Evolutionary conservation across 75 land plant species (phyloP).

Genomic region (Sequoiadendron giganteum): DNA sequence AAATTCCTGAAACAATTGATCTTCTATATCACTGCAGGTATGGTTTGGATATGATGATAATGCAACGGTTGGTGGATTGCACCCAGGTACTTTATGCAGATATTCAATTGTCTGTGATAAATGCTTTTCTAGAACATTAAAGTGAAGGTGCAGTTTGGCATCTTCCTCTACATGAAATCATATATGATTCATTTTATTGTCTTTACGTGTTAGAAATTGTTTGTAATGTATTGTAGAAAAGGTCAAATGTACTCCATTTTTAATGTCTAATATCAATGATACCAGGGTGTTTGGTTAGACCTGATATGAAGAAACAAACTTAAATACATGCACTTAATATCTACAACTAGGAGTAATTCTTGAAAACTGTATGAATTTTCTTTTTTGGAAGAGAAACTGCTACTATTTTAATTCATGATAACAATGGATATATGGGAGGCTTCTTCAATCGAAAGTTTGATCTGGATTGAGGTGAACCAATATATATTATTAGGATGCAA

Average conservation of each 20-base stretch:
- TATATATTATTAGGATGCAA: background rate
- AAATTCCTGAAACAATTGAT: background rate
- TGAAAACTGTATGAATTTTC: background rate
- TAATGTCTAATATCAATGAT: background rate
- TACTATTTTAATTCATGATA: background rate
- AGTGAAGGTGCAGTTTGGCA: background rate
- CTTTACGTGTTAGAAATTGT: background rate
- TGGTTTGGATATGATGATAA: slow-evolving; percentile 55
- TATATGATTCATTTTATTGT: background rate
- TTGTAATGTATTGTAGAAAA: background rate
- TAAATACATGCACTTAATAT: background rate
- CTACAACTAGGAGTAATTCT: background rate
- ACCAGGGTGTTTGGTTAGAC: background rate
- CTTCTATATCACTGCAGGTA: slow-evolving; percentile 13
- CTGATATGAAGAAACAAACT: background rate
- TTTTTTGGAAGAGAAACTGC: background rate
- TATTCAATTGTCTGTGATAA: background rate
- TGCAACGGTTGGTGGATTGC: slow-evolving; percentile 39
- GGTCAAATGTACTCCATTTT: background rate
- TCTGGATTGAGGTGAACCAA: background rate
- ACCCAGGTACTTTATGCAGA: slow-evolving; percentile 31
- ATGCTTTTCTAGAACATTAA: background rate
- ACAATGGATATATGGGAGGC: background rate
- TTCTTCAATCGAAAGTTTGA: background rate
- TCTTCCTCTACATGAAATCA: background rate